Base-by-base conservation (phyloP, 345 rosid genomes). In the Populus pruinosa region DNA sequence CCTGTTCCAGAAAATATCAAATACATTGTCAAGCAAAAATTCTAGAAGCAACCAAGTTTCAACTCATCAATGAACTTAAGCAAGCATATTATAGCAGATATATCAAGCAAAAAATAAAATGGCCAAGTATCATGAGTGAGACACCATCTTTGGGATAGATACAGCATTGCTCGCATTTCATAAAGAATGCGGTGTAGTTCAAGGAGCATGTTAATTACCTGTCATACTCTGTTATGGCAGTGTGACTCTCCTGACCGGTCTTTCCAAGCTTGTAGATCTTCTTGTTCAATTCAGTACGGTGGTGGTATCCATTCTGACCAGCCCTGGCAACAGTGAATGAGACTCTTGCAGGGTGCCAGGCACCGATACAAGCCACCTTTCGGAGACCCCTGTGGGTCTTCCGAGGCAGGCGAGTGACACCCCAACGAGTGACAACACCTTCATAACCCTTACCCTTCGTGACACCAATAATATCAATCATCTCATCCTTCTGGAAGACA, bases 321-420 rank as follows among this genome's bases (percentile, higher is more conserved):
- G 97, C 97, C 84, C 97, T 89, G 41, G 97, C 97, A 8, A 93
- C 97, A 14, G 97, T 93, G 75, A 87, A 93, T 11, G 97, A 93
- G n/a, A 93, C 97, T 79, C 97, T 90, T 16, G 96, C 96, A 64
- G 97, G 97, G 88, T 93, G 97, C 97, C 97, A 93, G 25, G 97
- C 96, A 44, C 97, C 97, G 9, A 93, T 93, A 88, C 97, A 93
- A 75, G 97, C 97, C 39, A 93, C 97, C 89, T 93, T 93, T 65
- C 96, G 95, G 14, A 93, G 90, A 86, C 97, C 97, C 36, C 97
- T 84, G 80, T 93, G 97, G 63, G 97, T 93, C 87, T 93, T 93
- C 25, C 97, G 90, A 17, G 97, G 97, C 62, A 93, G 93, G 29
- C 96, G 92, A 14, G 97, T 93, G 50, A 91, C 97, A 73, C 97